These are phyloP conservation scores for Colletotrichum scovillei DNA, from an alignment of 2,329 filamentous ascomycete species.

Conservation along the genomic window DNA sequence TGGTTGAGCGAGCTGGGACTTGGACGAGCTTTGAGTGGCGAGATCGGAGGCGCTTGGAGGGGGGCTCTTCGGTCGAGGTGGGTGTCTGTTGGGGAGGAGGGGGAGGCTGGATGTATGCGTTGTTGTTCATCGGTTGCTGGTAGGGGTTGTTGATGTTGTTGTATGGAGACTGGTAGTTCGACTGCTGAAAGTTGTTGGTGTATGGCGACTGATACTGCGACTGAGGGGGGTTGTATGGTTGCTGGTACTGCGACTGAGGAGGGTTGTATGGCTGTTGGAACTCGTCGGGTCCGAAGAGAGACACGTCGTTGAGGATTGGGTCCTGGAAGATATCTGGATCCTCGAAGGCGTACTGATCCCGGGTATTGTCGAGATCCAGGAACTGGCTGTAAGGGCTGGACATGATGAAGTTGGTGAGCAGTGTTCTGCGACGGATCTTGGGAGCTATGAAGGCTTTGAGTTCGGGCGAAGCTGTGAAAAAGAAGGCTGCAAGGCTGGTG, in stretches of 20 bases:
- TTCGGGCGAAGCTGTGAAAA: background rate
- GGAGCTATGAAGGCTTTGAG: no score
- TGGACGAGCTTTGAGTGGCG: background rate
- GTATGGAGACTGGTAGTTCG: background rate
- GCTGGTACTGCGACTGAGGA: background rate
- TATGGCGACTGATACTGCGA: no score
- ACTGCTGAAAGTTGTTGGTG: background rate
- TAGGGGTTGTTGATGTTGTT: background rate
- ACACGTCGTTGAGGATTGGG: background rate
- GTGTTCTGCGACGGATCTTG: background rate
- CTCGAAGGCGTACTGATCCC: background rate
- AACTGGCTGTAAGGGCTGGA: background rate
- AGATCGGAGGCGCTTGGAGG: background rate
- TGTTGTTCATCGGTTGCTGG: background rate
- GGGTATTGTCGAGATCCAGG: background rate
- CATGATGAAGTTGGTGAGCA: background rate
- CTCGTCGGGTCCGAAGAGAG: background rate
- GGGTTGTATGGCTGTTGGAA: background rate
- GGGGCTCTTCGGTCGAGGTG: background rate
- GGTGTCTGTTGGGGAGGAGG: background rate
- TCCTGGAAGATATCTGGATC: background rate
- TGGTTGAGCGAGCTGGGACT: background rate
- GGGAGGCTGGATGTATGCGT: background rate
- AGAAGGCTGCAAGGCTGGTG: background rate
- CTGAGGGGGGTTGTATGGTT: background rate